phyloP scores from a whole-genome alignment of 345 rosid genomes.

The Stellera chamaejasme region DNA sequence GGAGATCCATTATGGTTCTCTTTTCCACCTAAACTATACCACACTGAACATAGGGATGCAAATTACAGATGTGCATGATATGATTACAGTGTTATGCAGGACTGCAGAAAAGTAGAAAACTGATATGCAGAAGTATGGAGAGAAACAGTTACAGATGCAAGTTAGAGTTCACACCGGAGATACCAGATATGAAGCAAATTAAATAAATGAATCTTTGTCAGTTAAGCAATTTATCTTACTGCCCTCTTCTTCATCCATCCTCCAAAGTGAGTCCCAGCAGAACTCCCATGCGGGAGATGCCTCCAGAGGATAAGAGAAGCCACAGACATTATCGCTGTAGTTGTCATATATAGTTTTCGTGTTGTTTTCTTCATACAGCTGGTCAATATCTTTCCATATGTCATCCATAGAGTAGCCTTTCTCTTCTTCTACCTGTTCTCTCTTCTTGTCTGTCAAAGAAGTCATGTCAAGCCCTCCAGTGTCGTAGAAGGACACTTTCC shows the following conservation, averaged over 20 bases:
- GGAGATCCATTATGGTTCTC: conserved; percentile 22
- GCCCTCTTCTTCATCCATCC: conserved; percentile 52
- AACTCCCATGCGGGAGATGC: conserved; percentile 61
- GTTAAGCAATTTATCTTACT: conserved; percentile 42
- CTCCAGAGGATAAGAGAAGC: conserved; percentile 34
- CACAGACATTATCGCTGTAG: conserved; percentile 35
- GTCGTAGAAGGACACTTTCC: conserved; percentile 64
- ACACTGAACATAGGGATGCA: conserved; percentile 21
- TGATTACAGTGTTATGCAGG: conserved; percentile 18
- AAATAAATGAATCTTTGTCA: conserved; percentile 48
- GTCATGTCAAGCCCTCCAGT: conserved; percentile 49
- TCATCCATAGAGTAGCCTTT: conserved; percentile 69
- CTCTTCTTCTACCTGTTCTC: conserved; percentile 34
- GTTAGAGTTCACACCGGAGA: conserved; percentile 30
- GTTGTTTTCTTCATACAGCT: conserved; percentile 32
- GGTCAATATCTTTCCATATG: conserved; percentile 78
- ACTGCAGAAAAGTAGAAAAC: background rate
- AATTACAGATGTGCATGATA: conserved; percentile 8
- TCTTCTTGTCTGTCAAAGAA: conserved; percentile 22
- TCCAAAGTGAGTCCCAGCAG: conserved; percentile 57
- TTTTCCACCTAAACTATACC: conserved; percentile 22
- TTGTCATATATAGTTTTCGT: conserved; percentile 44
- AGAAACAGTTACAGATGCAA: conserved; percentile 10
- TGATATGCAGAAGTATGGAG: too few relatives aligned
- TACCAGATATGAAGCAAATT: conserved; percentile 33